phyloP scores from a whole-genome alignment of 352 stramenopile genomes.

The Pythium periplocum region DNA sequence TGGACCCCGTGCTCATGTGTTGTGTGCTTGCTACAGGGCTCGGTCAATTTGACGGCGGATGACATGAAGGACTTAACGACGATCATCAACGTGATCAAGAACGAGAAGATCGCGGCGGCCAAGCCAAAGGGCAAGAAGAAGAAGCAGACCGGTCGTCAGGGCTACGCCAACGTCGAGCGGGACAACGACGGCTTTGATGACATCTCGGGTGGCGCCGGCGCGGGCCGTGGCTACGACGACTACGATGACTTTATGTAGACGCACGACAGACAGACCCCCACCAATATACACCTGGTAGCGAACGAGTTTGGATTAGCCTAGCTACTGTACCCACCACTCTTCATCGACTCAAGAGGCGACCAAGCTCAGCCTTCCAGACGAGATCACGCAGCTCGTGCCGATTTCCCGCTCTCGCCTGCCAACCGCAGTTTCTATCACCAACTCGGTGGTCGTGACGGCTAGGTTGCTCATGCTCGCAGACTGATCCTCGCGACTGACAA shows the following conservation, averaged over 20 bases:
- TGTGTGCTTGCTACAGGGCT: conserved; percentile 26
- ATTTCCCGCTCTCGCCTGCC: too few relatives aligned
- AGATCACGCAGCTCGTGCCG: too few relatives aligned
- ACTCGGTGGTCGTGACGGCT: too few relatives aligned
- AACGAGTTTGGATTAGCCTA: too few relatives aligned
- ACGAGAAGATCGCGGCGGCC: conserved; percentile 77
- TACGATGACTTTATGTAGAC: conserved; percentile 87
- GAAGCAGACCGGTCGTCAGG: conserved; percentile 72
- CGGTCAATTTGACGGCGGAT: conserved; percentile 70
- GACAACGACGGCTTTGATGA: conserved; percentile 24
- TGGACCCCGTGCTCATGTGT: background rate
- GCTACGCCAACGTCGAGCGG: conserved; percentile 78
- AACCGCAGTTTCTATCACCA: too few relatives aligned
- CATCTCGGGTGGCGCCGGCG: conserved; percentile 23
- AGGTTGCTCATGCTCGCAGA: too few relatives aligned
- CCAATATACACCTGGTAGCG: too few relatives aligned
- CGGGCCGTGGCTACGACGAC: conserved; percentile 71
- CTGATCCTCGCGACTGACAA: too few relatives aligned
- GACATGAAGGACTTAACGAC: conserved; percentile 87
- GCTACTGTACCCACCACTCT: too few relatives aligned
- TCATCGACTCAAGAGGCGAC: too few relatives aligned
- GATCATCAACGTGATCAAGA: conserved; percentile 86
- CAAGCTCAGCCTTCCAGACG: too few relatives aligned
- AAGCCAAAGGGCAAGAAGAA: conserved; percentile 87
- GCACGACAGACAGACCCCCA: too few relatives aligned